These are phyloP conservation scores for Talaromyces adpressus DNA, from an alignment of 495 filamentous ascomycete species.

Conservation along the genomic window DNA sequence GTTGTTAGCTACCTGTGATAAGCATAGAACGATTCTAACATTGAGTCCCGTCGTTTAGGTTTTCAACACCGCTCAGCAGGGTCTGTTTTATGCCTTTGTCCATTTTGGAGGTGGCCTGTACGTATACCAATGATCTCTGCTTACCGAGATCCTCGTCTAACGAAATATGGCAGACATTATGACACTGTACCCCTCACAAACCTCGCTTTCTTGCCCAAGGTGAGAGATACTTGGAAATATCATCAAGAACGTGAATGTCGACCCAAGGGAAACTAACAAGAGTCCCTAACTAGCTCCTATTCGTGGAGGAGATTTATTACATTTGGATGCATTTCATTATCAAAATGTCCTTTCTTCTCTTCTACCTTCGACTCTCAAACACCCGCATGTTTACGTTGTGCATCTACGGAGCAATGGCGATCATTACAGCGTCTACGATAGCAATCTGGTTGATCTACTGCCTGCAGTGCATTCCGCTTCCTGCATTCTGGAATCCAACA, in stretches of 20 bases:
- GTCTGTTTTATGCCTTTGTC: not conserved
- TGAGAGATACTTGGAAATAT: not conserved
- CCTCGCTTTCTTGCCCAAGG: not conserved
- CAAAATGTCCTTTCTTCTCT: slow-evolving; percentile 27
- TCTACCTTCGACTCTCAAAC: slow-evolving; percentile 30
- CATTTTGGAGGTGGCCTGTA: not conserved
- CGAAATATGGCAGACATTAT: not conserved
- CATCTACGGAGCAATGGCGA: not conserved
- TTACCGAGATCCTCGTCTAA: not conserved
- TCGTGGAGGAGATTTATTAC: slow-evolving; percentile 16
- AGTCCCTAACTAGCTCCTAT: not conserved
- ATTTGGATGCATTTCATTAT: slow-evolving; percentile 17
- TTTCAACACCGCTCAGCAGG: not conserved
- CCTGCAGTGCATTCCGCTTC: not conserved
- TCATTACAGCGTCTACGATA: not conserved
- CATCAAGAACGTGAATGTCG: not conserved
- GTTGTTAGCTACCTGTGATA: not conserved
- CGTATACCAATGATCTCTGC: not conserved
- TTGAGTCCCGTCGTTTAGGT: not conserved
- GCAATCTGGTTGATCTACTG: not conserved
- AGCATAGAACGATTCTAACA: not conserved
- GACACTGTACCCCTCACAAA: not conserved
- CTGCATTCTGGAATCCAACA: not conserved
- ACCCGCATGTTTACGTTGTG: not conserved
- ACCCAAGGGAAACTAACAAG: not conserved